Conservation (phyloP, 805 yeast species). For the Saturnispora gosingensis region DNA sequence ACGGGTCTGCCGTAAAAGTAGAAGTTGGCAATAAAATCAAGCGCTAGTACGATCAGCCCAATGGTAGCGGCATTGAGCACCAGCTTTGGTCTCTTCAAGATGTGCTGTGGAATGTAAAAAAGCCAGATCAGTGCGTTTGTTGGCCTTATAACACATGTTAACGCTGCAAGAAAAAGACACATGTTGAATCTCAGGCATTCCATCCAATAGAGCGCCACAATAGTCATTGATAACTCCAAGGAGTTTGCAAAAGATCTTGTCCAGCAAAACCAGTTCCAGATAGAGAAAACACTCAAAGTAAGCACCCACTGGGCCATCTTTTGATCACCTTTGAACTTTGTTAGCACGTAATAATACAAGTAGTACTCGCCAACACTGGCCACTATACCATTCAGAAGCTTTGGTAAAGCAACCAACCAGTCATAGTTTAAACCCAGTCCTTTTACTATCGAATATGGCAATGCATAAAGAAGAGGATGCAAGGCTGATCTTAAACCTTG, state of each 20-base stretch:
- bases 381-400: constrained; percentile 54
- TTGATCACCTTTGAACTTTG: constrained; percentile 22
- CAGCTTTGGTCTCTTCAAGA: constrained; percentile 10
- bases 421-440: constrained; percentile 28
- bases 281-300: constrained; percentile 45
- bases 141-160: constrained; percentile 71
- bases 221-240: constrained; percentile 64
- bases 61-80: constrained; percentile 7
- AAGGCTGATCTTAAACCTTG: constrained; percentile 64
- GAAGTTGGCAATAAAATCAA: constrained; percentile 44
- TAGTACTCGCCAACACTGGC: constrained; percentile 67
- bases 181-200: constrained; percentile 20
- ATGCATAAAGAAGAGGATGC: constrained; percentile 67
- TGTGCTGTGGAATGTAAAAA: constrained; percentile 38
- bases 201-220: constrained; percentile 60
- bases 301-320: constrained; percentile 35
- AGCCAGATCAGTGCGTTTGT: constrained; percentile 77
- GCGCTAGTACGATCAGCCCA: constrained; percentile 20
- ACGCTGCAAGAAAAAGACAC: constrained; percentile 40
- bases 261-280: constrained; percentile 73
- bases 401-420: constrained; percentile 47
- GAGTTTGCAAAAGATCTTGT: constrained; percentile 84
- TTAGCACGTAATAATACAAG: constrained; percentile 35
- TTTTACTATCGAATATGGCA: constrained; percentile 31
- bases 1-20: constrained; percentile 47